Conservation (phyloP, 78 protist species). For the Protostelium mycophagum region DNA sequence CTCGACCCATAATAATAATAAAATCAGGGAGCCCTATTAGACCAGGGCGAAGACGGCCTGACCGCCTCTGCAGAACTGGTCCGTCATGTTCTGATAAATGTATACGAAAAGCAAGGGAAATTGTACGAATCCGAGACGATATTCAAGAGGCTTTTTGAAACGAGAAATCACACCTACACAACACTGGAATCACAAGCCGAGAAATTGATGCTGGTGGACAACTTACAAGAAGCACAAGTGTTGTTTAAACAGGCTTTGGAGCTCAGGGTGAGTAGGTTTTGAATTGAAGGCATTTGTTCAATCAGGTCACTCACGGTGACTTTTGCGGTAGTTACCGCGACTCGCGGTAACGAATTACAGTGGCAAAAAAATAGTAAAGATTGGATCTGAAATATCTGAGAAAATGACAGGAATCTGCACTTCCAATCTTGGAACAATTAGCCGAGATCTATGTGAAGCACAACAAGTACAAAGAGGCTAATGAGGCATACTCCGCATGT, state of each 20-base stretch:
- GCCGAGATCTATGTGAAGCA: neutral
- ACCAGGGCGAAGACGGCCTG: neutral
- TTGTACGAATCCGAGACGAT: neutral
- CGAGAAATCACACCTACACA: neutral
- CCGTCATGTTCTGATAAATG: neutral
- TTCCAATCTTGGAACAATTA: neutral
- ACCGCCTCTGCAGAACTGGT: neutral
- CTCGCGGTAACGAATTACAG: too few species aligned
- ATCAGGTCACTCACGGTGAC: too few species aligned
- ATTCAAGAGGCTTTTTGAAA: neutral
- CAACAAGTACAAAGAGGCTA: neutral
- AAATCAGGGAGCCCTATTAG: neutral
- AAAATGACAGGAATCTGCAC: neutral
- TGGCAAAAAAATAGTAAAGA: too few species aligned
- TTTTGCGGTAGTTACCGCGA: too few species aligned
- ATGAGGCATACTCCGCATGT: neutral
- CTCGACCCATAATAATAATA: neutral
- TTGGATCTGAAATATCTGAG: neutral
- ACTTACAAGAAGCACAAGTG: neutral
- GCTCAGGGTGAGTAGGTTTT: neutral
- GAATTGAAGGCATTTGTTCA: too few species aligned
- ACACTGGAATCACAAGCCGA: neutral
- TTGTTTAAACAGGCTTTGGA: neutral
- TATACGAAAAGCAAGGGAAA: neutral
- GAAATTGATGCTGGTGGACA: neutral